A percentile compares a stretch with the other conserved stretches of the same genome.
Evolutionary conservation across 2,329 filamentous ascomycete genomes (phyloP).

Genomic region (Rutstroemia sydowiana): DNA sequence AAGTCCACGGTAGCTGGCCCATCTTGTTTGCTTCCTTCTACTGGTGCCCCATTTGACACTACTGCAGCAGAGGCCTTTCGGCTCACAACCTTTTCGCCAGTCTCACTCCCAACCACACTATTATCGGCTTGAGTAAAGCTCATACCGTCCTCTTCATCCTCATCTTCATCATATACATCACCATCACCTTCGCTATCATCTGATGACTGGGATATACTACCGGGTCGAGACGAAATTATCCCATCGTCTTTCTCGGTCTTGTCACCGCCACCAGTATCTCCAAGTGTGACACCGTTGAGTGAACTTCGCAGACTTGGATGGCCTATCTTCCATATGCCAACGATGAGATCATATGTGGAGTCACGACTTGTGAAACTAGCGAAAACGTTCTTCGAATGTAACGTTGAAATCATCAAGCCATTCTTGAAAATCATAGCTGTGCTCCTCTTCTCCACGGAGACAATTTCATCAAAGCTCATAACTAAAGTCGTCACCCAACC

Average conservation of each 20-base stretch:
- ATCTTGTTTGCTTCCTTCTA: conserved; percentile 45
- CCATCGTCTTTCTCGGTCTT: conserved; percentile 73
- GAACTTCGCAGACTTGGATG: conserved; percentile 89
- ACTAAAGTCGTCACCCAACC: conserved; percentile 97
- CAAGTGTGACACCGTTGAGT: conserved; percentile 77
- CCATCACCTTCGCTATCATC: conserved; percentile 55
- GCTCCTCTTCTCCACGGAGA: conserved; percentile 93
- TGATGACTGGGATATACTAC: conserved; percentile 48
- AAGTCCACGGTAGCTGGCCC: conserved; percentile 54
- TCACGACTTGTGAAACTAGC: conserved; percentile 92
- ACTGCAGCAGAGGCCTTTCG: conserved; percentile 64
- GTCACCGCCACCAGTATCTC: conserved; percentile 73
- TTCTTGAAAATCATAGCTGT: conserved; percentile 96
- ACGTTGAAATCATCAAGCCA: conserved; percentile 89
- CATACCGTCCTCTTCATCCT: conserved; percentile 63
- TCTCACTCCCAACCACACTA: conserved; percentile 39
- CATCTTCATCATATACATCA: conserved; percentile 73
- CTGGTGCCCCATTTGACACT: conserved; percentile 37
- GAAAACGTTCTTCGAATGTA: conserved; percentile 93
- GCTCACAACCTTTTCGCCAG: conserved; percentile 53
- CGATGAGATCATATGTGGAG: conserved; percentile 91
- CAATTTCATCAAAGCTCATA: conserved; percentile 96
- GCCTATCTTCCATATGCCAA: conserved; percentile 97
- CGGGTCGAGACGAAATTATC: conserved; percentile 30
- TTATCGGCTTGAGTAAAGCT: conserved; percentile 43